Evolutionary conservation across 2,329 filamentous ascomycete species (phyloP).

Genomic region (Aspergillus vadensis): DNA sequence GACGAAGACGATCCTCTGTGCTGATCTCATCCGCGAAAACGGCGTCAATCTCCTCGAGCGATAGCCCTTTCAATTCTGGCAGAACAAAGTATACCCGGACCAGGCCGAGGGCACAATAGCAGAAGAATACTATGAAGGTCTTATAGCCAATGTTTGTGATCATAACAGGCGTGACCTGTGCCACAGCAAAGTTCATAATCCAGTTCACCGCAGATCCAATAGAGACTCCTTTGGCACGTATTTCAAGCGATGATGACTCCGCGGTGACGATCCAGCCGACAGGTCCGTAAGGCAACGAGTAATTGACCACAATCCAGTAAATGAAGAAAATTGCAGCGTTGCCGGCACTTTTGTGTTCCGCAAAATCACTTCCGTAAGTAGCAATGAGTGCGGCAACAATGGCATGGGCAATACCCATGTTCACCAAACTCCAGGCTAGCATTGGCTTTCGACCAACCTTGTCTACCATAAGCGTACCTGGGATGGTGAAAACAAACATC

Average conservation of each 20-base stretch:
- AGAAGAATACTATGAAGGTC: constrained; percentile 35
- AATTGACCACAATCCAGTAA: constrained; percentile 31
- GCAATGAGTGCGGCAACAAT: constrained; percentile 32
- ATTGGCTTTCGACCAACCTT: constrained; percentile 34
- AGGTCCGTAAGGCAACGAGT: constrained; percentile 32
- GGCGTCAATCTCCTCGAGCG: constrained; percentile 57
- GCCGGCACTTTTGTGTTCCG: constrained; percentile 27
- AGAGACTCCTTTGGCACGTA: constrained; percentile 32
- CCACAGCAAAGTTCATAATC: constrained; percentile 35
- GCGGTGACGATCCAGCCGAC: constrained; percentile 33
- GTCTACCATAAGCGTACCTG: constrained; percentile 34
- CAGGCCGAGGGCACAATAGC: constrained; percentile 27
- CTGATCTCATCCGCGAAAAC: constrained; percentile 25
- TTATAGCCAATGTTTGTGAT: constrained; percentile 28
- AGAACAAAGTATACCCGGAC: constrained; percentile 42
- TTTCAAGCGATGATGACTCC: constrained; percentile 33
- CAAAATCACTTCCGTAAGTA: constrained; percentile 32
- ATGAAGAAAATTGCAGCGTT: constrained; percentile 33
- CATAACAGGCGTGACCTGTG: constrained; percentile 33
- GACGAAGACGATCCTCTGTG: too few relatives aligned
- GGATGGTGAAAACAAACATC: constrained; percentile 35
- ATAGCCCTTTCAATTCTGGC: constrained; percentile 59
- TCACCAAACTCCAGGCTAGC: constrained; percentile 26
- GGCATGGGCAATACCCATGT: constrained; percentile 30
- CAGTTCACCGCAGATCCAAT: constrained; percentile 35